phyloP scores from a whole-genome alignment of 169 alveolate species.

The Plasmodium relictum region DNA sequence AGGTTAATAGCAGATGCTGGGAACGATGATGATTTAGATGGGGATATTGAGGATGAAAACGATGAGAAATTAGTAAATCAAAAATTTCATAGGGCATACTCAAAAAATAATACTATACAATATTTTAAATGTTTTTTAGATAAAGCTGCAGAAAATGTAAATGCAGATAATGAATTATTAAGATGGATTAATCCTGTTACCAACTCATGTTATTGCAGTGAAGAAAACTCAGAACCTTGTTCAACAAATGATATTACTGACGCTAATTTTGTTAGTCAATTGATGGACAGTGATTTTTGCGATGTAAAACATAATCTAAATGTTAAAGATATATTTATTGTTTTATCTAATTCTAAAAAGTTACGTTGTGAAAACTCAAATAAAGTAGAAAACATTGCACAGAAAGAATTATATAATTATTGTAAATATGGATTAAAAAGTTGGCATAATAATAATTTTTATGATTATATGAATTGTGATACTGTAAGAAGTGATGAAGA shows the following conservation, averaged over 20 bases:
- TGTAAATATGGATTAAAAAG: constrained; percentile 36
- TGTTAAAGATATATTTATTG: constrained; percentile 18
- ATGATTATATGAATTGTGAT: constrained; percentile 28
- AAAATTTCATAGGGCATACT: neutral
- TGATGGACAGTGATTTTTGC: constrained; percentile 20
- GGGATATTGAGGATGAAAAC: neutral
- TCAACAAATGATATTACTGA: constrained; percentile 9
- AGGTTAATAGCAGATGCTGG: neutral
- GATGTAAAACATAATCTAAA: neutral
- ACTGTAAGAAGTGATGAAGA: constrained; percentile 3
- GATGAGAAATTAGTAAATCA: neutral
- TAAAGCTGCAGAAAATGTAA: constrained; percentile 29
- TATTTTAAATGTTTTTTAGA: constrained; percentile 64
- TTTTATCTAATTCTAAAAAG: neutral
- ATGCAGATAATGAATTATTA: constrained; percentile 20
- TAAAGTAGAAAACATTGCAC: neutral
- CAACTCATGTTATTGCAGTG: constrained; percentile 59
- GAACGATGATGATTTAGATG: neutral
- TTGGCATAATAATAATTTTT: constrained; percentile 32
- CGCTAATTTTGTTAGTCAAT: constrained; percentile 7
- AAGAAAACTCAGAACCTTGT: constrained; percentile 60
- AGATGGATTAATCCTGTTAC: constrained; percentile 41
- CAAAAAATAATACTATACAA: constrained; percentile 20
- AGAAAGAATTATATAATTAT: constrained; percentile 13
- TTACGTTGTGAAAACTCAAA: constrained; percentile 1